Percentiles rank a stretch among this genome's conserved stretches.
These are phyloP conservation scores for Claviceps digitariae DNA, from an alignment of 2,329 filamentous ascomycete genomes.

Conservation along the genomic window DNA sequence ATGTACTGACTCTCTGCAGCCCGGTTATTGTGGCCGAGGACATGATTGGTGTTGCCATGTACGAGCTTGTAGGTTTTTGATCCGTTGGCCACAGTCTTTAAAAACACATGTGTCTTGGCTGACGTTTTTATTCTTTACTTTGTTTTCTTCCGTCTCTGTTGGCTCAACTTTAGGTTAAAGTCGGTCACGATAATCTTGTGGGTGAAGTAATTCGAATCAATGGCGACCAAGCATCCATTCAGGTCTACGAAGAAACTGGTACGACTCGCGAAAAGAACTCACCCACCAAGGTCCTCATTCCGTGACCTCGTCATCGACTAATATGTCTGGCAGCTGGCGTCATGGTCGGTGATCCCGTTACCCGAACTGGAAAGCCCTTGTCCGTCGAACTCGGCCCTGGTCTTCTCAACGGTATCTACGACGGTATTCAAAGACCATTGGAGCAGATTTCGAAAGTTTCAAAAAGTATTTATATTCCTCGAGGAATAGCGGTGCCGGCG, in stretches of 20 bases:
- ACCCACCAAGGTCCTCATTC: background rate
- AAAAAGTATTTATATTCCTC: constrained; percentile 92
- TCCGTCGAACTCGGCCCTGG: constrained; percentile 96
- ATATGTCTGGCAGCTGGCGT: constrained; percentile 57
- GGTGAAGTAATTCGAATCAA: constrained; percentile 98
- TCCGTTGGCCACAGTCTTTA: background rate
- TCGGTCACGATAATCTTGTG: constrained; percentile 81
- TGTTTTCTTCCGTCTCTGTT: background rate
- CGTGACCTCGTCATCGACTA: constrained; percentile 2
- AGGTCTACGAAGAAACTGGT: constrained; percentile 99
- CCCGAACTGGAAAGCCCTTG: constrained; percentile 82
- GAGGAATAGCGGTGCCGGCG: constrained; percentile 76
- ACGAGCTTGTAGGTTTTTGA: constrained; percentile 67
- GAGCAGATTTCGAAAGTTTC: constrained; percentile 66
- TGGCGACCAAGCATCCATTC: constrained; percentile 87
- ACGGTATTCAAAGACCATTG: constrained; percentile 94
- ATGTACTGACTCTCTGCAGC: constrained; percentile 26
- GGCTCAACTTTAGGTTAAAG: constrained; percentile 51
- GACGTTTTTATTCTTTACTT: background rate
- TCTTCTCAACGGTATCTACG: constrained; percentile 97
- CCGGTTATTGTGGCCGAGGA: constrained; percentile 95
- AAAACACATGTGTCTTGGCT: background rate
- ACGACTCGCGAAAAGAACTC: constrained; percentile 17
- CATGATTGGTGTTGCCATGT: constrained; percentile 99
- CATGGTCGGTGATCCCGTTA: constrained; percentile 86